A percentile compares a stretch with the other conserved stretches of the same genome.
Evolutionary conservation across 2,329 filamentous ascomycete species (phyloP).

Genomic region (Verticillium tricorpus): DNA sequence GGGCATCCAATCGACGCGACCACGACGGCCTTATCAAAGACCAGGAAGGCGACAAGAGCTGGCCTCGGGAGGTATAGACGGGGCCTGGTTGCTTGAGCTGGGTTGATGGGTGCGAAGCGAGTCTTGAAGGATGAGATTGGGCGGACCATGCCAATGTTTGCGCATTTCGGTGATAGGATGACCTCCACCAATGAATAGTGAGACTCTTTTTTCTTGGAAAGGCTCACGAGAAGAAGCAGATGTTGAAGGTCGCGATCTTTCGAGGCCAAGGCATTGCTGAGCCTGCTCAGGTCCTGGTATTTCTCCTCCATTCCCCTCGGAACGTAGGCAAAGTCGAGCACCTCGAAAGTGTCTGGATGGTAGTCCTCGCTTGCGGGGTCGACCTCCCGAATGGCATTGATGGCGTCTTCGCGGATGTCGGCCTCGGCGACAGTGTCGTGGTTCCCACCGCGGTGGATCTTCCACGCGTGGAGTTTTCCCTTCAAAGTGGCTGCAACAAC

Average conservation of each 20-base stretch:
- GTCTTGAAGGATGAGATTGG: conserved; percentile 62
- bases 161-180: conserved; percentile 48
- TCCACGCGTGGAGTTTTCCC: conserved; percentile 80
- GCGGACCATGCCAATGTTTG: conserved; percentile 61
- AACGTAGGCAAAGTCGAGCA: conserved; percentile 76
- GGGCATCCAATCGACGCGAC: conserved; percentile 67
- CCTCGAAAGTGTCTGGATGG: conserved; percentile 58
- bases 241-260: conserved; percentile 51
- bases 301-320: conserved; percentile 47
- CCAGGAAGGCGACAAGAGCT: conserved; percentile 73
- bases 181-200: conserved; percentile 76
- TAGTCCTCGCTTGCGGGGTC: conserved; percentile 44
- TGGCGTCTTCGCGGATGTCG: conserved; percentile 63
- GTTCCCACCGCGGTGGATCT: conserved; percentile 81
- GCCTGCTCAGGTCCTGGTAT: conserved; percentile 43
- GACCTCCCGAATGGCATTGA: conserved; percentile 54
- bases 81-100: conserved; percentile 43
- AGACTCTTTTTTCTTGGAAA: conserved; percentile 46
- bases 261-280: conserved; percentile 44
- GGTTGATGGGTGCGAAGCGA: conserved; percentile 37
- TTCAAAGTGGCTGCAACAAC: conserved; percentile 74
- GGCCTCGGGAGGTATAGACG: conserved; percentile 74
- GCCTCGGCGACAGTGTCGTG: conserved; percentile 69
- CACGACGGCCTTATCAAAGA: conserved; percentile 75
- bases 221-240: conserved; percentile 57